phyloP scores from a whole-genome alignment of 1,284 basidiomycete species.

The Omphalotus olearius region DNA sequence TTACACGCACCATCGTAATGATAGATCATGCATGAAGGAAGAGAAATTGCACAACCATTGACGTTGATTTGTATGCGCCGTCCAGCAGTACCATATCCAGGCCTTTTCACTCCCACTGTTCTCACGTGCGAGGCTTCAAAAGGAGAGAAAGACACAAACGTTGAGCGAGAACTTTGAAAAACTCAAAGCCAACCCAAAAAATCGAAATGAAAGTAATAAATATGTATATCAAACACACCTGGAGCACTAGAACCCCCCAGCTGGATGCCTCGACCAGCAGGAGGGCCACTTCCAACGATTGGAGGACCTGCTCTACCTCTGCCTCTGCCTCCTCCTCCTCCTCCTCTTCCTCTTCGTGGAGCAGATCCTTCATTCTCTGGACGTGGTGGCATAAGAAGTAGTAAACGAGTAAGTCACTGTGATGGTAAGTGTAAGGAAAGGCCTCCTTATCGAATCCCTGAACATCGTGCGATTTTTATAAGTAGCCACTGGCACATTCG shows the following conservation, averaged over 20 bases:
- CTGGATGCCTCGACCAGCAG: too few species aligned
- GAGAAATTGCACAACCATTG: constrained; percentile 35
- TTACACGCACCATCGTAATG: constrained; percentile 44
- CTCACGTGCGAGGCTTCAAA: constrained; percentile 15
- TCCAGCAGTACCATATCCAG: constrained; percentile 34
- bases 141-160: not conserved
- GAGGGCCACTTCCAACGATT: too few species aligned
- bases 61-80: constrained; percentile 28
- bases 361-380: too few species aligned
- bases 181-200: not conserved
- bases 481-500: too few species aligned
- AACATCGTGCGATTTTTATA: too few species aligned
- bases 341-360: too few species aligned
- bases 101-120: constrained; percentile 40
- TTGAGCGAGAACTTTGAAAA: not conserved
- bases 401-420: too few species aligned
- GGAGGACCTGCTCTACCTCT: too few species aligned
- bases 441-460: too few species aligned
- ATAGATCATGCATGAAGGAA: constrained; percentile 34
- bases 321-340: too few species aligned
- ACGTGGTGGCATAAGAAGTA: too few species aligned
- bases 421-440: too few species aligned
- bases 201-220: not conserved
- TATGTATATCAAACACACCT: constrained; percentile 7
- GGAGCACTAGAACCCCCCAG: not conserved